These are phyloP conservation scores for Crithidia acanthocephali DNA, from an alignment of 208 protist genomes.

Conservation along the genomic window DNA sequence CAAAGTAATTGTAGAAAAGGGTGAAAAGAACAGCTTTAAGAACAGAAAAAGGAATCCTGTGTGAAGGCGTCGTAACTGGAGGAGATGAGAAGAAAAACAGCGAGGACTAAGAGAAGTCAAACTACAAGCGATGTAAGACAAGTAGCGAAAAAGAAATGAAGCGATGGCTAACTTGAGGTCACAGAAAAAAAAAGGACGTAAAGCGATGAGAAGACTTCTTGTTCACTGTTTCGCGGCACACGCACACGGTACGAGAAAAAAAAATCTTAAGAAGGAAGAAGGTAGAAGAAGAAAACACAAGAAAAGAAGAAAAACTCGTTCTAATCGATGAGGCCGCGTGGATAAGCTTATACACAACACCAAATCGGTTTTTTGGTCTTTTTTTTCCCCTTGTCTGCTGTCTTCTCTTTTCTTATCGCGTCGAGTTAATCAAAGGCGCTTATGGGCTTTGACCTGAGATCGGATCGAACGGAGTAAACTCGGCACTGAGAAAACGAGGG, in stretches of 20 bases:
- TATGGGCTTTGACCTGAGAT: not conserved
- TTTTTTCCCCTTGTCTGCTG: not conserved
- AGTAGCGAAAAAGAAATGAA: not conserved
- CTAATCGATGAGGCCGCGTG: not conserved
- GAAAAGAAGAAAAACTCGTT: constrained; percentile 12
- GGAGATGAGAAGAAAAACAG: not conserved
- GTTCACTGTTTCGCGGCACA: constrained; percentile 3
- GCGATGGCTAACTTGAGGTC: not conserved
- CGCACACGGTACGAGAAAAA: not conserved
- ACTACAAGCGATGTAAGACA: not conserved
- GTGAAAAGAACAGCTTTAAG: not conserved
- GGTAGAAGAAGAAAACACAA: not conserved
- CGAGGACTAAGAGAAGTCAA: not conserved
- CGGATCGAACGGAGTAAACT: not conserved
- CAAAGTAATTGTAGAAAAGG: too few species aligned
- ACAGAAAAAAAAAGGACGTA: too few species aligned
- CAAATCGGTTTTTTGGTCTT: constrained; percentile 1
- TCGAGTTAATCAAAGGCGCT: not conserved
- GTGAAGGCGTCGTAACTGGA: not conserved
- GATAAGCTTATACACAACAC: not conserved
- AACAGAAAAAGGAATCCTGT: not conserved
- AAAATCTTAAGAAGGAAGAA: not conserved
- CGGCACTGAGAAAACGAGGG: not conserved
- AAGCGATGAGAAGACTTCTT: not conserved
- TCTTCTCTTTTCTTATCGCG: not conserved